These are phyloP conservation scores for Trifolium dubium DNA, from an alignment of 306 rosid genomes.

Conservation along the genomic window DNA sequence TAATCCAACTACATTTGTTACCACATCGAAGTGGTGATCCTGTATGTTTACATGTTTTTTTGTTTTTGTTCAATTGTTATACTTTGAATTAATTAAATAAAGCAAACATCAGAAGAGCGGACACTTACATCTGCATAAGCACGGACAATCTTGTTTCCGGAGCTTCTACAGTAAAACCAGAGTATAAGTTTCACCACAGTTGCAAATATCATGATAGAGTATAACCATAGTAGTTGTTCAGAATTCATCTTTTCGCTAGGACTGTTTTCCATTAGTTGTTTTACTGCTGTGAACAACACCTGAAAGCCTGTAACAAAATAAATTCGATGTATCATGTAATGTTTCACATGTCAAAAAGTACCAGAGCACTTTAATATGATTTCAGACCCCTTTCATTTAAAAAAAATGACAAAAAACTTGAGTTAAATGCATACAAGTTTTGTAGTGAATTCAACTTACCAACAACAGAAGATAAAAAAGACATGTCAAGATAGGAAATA, in stretches of 20 bases:
- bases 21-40: conserved; percentile 98
- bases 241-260: conserved; percentile 61
- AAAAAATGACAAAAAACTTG: too few species aligned
- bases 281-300: conserved; percentile 71
- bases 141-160: conserved; percentile 80
- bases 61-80: conserved; percentile 16
- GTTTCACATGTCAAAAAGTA: not conserved
- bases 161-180: conserved; percentile 89
- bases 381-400: too few species aligned
- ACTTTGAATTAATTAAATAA: conserved; percentile 24
- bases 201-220: conserved; percentile 77
- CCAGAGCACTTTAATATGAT: too few species aligned
- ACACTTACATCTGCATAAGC: conserved; percentile 79
- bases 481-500: too few species aligned
- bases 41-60: conserved; percentile 49
- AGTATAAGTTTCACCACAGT: conserved; percentile 76
- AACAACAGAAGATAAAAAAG: too few species aligned
- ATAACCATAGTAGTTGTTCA: conserved; percentile 71
- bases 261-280: conserved; percentile 57
- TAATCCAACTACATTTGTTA: conserved; percentile 87
- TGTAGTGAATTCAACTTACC: too few species aligned
- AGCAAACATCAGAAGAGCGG: conserved; percentile 23
- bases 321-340: conserved; percentile 18
- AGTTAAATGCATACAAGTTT: too few species aligned
- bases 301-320: conserved; percentile 75